phyloP scores from a whole-genome alignment of 768 basidiomycete genomes.

The Rhizopogon vulgaris region DNA sequence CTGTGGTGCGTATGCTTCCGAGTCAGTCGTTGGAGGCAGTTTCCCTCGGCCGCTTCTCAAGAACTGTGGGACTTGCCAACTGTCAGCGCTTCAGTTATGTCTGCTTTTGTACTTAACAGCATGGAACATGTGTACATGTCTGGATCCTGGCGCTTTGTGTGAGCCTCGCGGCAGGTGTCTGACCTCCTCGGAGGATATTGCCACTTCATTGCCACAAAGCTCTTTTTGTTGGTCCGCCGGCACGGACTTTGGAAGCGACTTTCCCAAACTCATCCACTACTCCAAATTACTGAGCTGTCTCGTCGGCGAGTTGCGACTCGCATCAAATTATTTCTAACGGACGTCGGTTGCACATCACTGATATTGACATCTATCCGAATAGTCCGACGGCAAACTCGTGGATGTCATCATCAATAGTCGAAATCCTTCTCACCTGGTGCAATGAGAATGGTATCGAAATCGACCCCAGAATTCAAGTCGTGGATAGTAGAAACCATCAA shows the following conservation, averaged over 20 bases:
- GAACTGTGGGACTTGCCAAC: constrained; percentile 3
- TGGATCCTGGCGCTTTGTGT: not conserved
- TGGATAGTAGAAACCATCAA: constrained; percentile 7
- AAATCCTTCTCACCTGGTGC: constrained; percentile 43
- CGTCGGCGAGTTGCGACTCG: not conserved
- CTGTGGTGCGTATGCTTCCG: no score
- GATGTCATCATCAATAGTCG: constrained; percentile 16
- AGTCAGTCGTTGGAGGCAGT: not conserved
- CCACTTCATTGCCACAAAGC: constrained; percentile 2
- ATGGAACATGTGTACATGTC: not conserved
- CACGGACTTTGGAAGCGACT: not conserved
- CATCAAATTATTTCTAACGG: not conserved
- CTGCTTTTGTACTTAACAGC: constrained; percentile 15
- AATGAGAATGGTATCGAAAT: constrained; percentile 37
- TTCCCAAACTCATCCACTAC: not conserved
- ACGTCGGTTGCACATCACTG: not conserved
- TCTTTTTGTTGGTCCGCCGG: not conserved
- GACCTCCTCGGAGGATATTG: constrained; percentile 14
- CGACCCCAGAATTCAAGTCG: constrained; percentile 38
- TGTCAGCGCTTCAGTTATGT: constrained; percentile 12
- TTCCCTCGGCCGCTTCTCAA: not conserved
- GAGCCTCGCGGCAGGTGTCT: not conserved
- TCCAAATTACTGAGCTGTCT: not conserved
- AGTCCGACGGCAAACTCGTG: not conserved
- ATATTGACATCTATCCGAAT: not conserved